Base-by-base conservation (phyloP, 2,329 filamentous ascomycete species). In the Penicillium occitanis region DNA sequence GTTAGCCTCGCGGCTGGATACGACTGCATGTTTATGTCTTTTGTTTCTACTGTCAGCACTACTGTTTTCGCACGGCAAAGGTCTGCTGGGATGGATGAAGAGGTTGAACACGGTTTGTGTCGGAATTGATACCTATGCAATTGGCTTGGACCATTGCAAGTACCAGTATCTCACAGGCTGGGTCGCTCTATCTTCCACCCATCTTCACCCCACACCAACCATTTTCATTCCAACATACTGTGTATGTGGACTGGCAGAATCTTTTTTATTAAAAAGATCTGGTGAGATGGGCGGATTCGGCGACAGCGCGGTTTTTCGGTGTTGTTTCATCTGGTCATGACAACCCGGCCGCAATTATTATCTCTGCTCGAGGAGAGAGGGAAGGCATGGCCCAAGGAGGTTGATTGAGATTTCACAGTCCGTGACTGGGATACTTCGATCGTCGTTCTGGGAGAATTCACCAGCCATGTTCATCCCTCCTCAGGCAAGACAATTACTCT, bases 1-100 rank as follows among this genome's bases (percentile, higher is more conserved):
- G 79, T 78, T 70, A 76, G 80, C 80, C 80, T 82, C 80, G 72
- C 80, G 80, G 80, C 80, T 74, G 77, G 78, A 79, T 78, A 78
- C 76, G 76, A 78, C 74, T 74, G 76, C 78, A 78, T 76, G 74
- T 73, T 72, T 71, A 64, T 72, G 71, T 53, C 70, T 70, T 73
- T 74, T 66, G 63, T 66, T 76, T 76, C 72, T 73, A 71, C 66
- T 69, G 73, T 74, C 73, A 70, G 48, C 50, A 42, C 19, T 64
- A 35, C 19, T 58, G 40, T 33, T 55, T 33, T 42, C 50, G 48
- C 33, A 55, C 50, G 61, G 57, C 22, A 11, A n/a, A 6, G 57
- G 3, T n/a, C 2, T 46, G 22, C 25, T 10, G 40, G 35, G 14
- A 11, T 13, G 22, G 37, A 40, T 30, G 22, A 44, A 6, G 22